These are phyloP conservation scores for Mortierella sp. DNA, from an alignment of 371 early-diverging fungal species.

Conservation along the genomic window DNA sequence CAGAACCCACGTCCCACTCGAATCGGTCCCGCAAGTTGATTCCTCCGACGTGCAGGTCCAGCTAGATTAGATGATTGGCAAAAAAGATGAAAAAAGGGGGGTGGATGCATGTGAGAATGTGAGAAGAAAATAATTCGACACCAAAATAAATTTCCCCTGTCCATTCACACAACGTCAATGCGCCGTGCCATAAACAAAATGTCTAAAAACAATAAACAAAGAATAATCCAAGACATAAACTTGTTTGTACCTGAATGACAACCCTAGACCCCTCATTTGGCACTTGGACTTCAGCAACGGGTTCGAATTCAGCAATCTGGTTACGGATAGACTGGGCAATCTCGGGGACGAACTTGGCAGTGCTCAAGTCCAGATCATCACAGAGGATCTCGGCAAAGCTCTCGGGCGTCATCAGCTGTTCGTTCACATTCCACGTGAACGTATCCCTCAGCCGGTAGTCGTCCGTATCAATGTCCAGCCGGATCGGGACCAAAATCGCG, in stretches of 20 bases:
- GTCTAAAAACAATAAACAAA: not conserved
- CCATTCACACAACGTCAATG: not conserved
- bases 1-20: slow-evolving; percentile 89
- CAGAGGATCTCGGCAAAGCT: slow-evolving; percentile 92
- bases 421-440: slow-evolving; percentile 95
- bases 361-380: slow-evolving; percentile 82
- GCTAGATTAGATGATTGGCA: not conserved
- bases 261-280: slow-evolving; percentile 53
- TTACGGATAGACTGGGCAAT: slow-evolving; percentile 89
- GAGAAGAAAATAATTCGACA: no score
- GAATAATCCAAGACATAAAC: no score
- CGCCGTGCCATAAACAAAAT: not conserved
- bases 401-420: slow-evolving; percentile 90
- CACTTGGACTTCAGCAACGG: slow-evolving; percentile 51
- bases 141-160: not conserved
- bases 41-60: slow-evolving; percentile 70
- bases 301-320: slow-evolving; percentile 70
- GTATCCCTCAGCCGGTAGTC: slow-evolving; percentile 86
- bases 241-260: slow-evolving; percentile 58
- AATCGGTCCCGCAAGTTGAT: slow-evolving; percentile 90
- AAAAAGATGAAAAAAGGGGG: not conserved
- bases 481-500: slow-evolving; percentile 87
- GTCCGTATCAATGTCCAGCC: slow-evolving; percentile 91
- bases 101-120: not conserved
- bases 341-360: slow-evolving; percentile 66